Base-by-base conservation (phyloP, 495 filamentous ascomycete species). In the Aspergillus haitiensis region DNA sequence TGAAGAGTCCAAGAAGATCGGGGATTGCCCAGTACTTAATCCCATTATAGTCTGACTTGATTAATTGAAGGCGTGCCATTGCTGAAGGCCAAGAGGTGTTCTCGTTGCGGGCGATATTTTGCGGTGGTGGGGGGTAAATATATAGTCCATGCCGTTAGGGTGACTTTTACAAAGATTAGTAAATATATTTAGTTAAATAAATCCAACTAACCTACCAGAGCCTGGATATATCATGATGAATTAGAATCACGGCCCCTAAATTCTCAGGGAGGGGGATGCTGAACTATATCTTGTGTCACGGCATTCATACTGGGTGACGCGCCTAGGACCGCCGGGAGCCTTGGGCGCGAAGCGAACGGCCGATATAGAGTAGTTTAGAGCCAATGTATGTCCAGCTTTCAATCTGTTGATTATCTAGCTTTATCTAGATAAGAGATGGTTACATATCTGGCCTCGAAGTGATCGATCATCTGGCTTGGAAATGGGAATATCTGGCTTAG, bases 1-100 rank as follows among this genome's bases (percentile, higher is more conserved):
- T 12, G 34, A 60, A 60, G 2, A 64, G 52, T 13, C 61, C 57
- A n/a, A 64, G 45, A 5, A 60, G 18, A 37, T 60, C 56, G 7
- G 37, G 52, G 10, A 54, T 21, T n/a, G 40, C 45, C 57, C 51
- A 60, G 15, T 51, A 62, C 12, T 18, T n/a, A 34, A 61, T 55
- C 5, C 51, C 58, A n/a, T 48, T 15, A 46, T 60, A 50, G 8
- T 37, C 15, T 16, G 12, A 16, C 44, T 27, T 36, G 1, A 36
- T 33, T 9, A 58, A 18, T n/a, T 13, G 44, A 13, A 58, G 27
- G 13, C 12, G 8, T 5, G 55, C 11, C 12, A 47, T 21, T 47
- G 44, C 44, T 16, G n/a, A 47, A 21, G 44, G 44, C 15, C 40
- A 47, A 11, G 32, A 7, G 9, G 39, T 40, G 31, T 56, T 56